Evolutionary conservation across 805 yeast species (phyloP).

Genomic region (Torulaspora gathmanii): DNA sequence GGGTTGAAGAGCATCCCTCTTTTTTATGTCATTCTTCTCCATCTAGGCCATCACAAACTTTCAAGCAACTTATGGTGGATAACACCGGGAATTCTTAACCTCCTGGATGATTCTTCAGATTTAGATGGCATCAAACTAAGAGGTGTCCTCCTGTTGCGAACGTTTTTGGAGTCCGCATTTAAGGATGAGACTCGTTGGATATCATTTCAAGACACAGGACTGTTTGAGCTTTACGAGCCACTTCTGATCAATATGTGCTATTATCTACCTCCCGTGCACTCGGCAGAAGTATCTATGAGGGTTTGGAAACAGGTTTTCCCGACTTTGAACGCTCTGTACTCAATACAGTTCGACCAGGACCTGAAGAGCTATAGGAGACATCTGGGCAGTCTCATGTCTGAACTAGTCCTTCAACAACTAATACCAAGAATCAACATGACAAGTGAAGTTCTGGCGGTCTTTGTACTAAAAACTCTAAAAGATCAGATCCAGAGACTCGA

Average conservation of each 20-base stretch:
- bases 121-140: constrained; percentile 22
- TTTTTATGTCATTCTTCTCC: constrained; percentile 20
- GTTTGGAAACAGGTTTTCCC: constrained; percentile 25
- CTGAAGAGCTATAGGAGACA: constrained; percentile 7
- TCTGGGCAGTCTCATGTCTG: constrained; percentile 23
- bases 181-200: constrained; percentile 18
- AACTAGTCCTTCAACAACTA: constrained; percentile 24
- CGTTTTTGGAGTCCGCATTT: constrained; percentile 20
- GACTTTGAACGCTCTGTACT: constrained; percentile 20
- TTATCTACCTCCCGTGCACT: constrained; percentile 28
- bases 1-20: constrained; percentile 28
- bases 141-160: constrained; percentile 24
- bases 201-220: constrained; percentile 25
- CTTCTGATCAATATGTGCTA: constrained; percentile 26
- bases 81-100: constrained; percentile 32
- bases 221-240: constrained; percentile 27
- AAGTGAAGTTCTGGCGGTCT: constrained; percentile 19
- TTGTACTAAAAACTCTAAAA: constrained; percentile 8
- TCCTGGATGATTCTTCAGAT: constrained; percentile 32
- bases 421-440: constrained; percentile 27
- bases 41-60: constrained; percentile 19
- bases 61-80: constrained; percentile 34
- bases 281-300: constrained; percentile 14
- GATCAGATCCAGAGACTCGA: constrained; percentile 9
- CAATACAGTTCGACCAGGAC: constrained; percentile 12